Evolutionary conservation across 805 yeast species (phyloP).

Genomic region (Candida sonorensis): DNA sequence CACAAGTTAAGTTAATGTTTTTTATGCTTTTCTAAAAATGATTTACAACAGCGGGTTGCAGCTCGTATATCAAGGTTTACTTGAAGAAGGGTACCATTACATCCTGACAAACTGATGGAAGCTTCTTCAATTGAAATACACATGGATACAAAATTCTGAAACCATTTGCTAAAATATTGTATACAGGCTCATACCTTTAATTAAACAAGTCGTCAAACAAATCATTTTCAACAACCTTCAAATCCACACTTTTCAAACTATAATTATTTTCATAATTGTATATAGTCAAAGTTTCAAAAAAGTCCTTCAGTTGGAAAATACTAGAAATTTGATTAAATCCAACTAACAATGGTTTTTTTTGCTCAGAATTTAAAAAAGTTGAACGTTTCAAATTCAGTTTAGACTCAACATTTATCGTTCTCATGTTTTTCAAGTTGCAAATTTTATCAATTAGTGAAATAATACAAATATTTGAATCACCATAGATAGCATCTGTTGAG

Average conservation of each 20-base stretch:
- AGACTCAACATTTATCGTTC: slow-evolving; percentile 5
- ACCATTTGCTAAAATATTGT: not conserved
- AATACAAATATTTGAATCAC: slow-evolving; percentile 23
- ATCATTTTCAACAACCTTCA: slow-evolving; percentile 46
- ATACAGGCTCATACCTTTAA: not conserved
- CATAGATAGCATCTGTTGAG: slow-evolving; percentile 29
- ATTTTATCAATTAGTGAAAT: slow-evolving; percentile 31
- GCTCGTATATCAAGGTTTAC: too few species aligned
- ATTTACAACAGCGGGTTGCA: too few species aligned
- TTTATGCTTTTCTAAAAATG: too few species aligned
- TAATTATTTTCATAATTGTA: slow-evolving; percentile 61
- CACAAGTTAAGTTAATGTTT: too few species aligned
- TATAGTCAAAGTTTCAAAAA: slow-evolving; percentile 60
- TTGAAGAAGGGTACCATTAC: too few species aligned
- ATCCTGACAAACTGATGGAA: too few species aligned
- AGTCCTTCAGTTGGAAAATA: slow-evolving; percentile 47
- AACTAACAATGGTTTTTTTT: slow-evolving; percentile 37
- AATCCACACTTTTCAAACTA: slow-evolving; percentile 38
- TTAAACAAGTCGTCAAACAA: slow-evolving; percentile 49
- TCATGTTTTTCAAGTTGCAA: slow-evolving; percentile 22
- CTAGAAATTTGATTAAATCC: slow-evolving; percentile 35
- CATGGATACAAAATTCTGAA: too few species aligned
- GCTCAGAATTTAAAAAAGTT: not conserved
- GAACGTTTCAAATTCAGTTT: slow-evolving; percentile 16
- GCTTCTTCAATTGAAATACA: too few species aligned